phyloP scores from a whole-genome alignment of 1,139 yeast species.

The Candida sanyaensis region DNA sequence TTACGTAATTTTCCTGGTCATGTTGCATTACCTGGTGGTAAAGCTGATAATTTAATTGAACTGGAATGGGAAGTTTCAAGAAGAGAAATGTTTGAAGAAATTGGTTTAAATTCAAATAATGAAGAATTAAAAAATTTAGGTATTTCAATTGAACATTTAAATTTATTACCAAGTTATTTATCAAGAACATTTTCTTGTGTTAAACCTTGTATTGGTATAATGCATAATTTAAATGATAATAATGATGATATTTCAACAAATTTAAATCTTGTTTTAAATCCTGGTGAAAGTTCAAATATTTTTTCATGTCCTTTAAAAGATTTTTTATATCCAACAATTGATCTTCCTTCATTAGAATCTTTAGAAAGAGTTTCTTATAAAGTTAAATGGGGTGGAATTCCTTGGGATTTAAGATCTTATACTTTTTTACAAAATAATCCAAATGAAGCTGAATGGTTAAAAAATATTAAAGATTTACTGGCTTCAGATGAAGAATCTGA shows the following conservation, averaged over 20 bases:
- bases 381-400: conserved; percentile 69
- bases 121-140: conserved; percentile 44
- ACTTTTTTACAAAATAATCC: conserved; percentile 57
- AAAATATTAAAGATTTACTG: conserved; percentile 53
- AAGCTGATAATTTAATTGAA: conserved; percentile 71
- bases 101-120: conserved; percentile 64
- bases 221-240: conserved; percentile 25
- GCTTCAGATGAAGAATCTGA: conserved; percentile 52
- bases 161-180: conserved; percentile 70
- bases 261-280: conserved; percentile 52
- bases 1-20: conserved; percentile 82
- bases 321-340: conserved; percentile 46
- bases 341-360: conserved; percentile 38
- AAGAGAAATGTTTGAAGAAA: conserved; percentile 85
- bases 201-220: conserved; percentile 75
- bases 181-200: conserved; percentile 83
- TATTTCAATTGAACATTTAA: conserved; percentile 56
- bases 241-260: conserved; percentile 26
- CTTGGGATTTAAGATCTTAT: conserved; percentile 64
- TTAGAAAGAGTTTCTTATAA: conserved; percentile 41
- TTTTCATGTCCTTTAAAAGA: conserved; percentile 71
- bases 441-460: conserved; percentile 65
- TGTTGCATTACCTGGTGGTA: conserved; percentile 88
- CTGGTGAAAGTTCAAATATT: conserved; percentile 70
- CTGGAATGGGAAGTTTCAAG: conserved; percentile 72